Evolutionary conservation across 768 basidiomycete species (phyloP).

Genomic region (Scleroderma citrinum): DNA sequence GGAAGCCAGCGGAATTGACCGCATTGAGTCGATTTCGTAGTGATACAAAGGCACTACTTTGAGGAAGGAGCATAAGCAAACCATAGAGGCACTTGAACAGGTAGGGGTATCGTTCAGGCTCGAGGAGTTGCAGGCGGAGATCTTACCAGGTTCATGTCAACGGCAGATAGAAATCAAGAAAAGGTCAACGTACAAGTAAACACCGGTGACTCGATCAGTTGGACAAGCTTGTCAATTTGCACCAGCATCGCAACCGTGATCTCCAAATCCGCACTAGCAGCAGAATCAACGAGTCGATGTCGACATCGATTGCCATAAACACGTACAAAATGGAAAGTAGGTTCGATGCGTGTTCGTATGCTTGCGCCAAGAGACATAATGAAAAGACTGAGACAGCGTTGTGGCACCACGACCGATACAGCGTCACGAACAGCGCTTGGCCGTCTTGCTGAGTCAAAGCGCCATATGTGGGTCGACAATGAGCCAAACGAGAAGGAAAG

Average conservation of each 20-base stretch:
- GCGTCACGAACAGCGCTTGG: conserved; percentile 86
- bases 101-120: conserved; percentile 94
- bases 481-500: background rate
- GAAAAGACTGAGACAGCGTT: conserved; percentile 97
- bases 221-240: conserved; percentile 96
- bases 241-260: conserved; percentile 93
- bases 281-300: conserved; percentile 1
- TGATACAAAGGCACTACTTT: conserved; percentile 94
- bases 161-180: background rate
- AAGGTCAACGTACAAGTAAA: conserved; percentile 73
- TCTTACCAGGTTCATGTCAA: conserved; percentile 35
- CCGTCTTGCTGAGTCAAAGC: conserved; percentile 72
- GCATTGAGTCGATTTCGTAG: conserved; percentile 91
- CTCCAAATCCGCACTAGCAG: conserved; percentile 83
- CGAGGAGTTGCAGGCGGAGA: conserved; percentile 87
- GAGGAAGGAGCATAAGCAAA: conserved; percentile 92
- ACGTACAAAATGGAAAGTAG: conserved; percentile 90
- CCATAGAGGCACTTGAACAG: conserved; percentile 98
- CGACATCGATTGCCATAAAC: background rate
- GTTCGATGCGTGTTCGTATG: conserved; percentile 98
- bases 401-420: conserved; percentile 98
- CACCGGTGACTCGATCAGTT: conserved; percentile 95
- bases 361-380: conserved; percentile 92
- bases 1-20: conserved; percentile 90
- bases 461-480: background rate